Conservation (phyloP, 1,284 basidiomycete species). For the Vanrija sp. region DNA sequence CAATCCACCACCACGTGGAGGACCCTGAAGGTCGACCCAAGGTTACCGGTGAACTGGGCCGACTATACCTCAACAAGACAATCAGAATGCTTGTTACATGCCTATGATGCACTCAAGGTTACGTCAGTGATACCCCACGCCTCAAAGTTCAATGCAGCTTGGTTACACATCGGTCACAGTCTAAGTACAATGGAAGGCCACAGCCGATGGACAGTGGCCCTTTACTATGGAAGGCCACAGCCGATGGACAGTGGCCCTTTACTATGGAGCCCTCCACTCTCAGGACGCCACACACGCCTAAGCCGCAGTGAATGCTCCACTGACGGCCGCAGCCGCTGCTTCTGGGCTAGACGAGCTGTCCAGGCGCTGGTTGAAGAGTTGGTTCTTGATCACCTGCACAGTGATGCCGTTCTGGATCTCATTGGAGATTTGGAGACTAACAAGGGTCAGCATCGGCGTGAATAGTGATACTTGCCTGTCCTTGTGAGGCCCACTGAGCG, state of each 20-base stretch:
- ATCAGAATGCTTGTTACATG: no score
- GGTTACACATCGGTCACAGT: no score
- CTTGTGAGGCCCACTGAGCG: constrained; percentile 72
- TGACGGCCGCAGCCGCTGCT: constrained; percentile 14
- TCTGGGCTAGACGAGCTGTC: constrained; percentile 13
- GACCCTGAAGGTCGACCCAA: no score
- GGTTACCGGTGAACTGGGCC: no score
- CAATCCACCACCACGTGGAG: no score
- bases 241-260: not conserved
- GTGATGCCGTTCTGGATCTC: constrained; percentile 90
- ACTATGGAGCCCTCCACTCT: not conserved
- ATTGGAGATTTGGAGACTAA: constrained; percentile 73
- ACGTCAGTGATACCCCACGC: no score
- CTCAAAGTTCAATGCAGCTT: no score
- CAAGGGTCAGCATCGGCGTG: constrained; percentile 1
- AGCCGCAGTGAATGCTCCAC: constrained; percentile 13
- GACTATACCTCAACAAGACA: no score
- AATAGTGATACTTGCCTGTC: constrained; percentile 61
- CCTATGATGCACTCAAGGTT: no score
- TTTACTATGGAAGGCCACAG: not conserved
- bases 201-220: not conserved
- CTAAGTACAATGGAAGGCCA: not conserved
- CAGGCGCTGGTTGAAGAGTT: constrained; percentile 44
- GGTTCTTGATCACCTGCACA: constrained; percentile 79
- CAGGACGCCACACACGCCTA: not conserved